Percentiles rank a stretch among this genome's conserved stretches.
phyloP scores from a whole-genome alignment of 2,329 filamentous ascomycete genomes.

The Apiospora koreana region DNA sequence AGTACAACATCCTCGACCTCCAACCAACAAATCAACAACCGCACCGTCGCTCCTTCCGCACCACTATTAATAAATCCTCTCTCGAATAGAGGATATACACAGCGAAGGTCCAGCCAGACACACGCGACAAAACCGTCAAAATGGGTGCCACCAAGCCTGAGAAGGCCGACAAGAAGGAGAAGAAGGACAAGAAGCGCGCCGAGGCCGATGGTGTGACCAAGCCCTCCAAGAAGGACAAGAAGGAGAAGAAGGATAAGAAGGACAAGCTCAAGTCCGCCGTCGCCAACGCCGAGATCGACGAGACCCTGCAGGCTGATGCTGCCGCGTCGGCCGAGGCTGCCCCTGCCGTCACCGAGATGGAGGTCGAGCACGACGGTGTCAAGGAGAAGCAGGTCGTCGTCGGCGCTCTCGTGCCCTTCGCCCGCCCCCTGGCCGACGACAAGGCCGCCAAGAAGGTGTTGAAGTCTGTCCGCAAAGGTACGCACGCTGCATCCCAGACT shows the following conservation, averaged over 20 bases:
- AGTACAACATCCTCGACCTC: neutral
- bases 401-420: slow-evolving; percentile 77
- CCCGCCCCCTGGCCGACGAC: slow-evolving; percentile 76
- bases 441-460: slow-evolving; percentile 68
- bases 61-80: neutral
- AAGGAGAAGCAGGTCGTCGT: slow-evolving; percentile 49
- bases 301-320: slow-evolving; percentile 59
- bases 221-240: slow-evolving; percentile 65
- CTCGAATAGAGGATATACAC: neutral
- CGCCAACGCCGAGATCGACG: slow-evolving; percentile 62
- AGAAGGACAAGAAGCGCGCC: slow-evolving; percentile 57
- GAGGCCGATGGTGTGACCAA: slow-evolving; percentile 56
- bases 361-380: slow-evolving; percentile 46
- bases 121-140: slow-evolving; percentile 4
- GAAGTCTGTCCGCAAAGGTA: slow-evolving; percentile 60
- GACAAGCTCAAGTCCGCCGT: slow-evolving; percentile 66
- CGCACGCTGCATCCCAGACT: slow-evolving; percentile 28
- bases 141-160: slow-evolving; percentile 36
- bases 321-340: slow-evolving; percentile 45
- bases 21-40: neutral
- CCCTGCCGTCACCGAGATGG: slow-evolving; percentile 41
- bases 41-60: neutral
- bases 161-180: slow-evolving; percentile 56
- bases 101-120: neutral
- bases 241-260: slow-evolving; percentile 66